Percentiles rank a stretch among this genome's conserved stretches.
Evolutionary conservation across 257 asterid genomes (phyloP).

Genomic region (Verbena officinalis): DNA sequence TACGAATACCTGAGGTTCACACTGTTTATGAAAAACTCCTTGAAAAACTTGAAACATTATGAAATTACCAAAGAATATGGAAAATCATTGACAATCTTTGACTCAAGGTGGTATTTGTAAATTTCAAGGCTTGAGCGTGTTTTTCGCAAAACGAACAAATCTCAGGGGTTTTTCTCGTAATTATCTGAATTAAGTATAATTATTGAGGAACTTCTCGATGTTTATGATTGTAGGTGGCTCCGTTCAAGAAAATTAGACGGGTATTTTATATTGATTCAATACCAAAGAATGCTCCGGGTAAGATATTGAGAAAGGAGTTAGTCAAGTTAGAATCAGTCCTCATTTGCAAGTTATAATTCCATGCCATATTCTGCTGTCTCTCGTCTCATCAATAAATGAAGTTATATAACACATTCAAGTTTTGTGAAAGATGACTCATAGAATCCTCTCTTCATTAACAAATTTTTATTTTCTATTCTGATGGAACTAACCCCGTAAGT

Average conservation of each 20-base stretch:
- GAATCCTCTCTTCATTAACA: background rate
- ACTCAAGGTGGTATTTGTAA: too few relatives aligned
- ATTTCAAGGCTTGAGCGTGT: too few relatives aligned
- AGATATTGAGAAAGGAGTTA: constrained; percentile 54
- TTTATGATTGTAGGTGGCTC: constrained; percentile 51
- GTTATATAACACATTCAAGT: background rate
- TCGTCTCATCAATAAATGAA: background rate
- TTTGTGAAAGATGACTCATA: background rate
- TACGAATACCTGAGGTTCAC: too few relatives aligned
- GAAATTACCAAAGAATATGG: too few relatives aligned
- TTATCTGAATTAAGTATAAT: background rate
- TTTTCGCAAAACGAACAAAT: too few relatives aligned
- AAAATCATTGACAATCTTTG: too few relatives aligned
- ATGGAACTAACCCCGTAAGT: background rate
- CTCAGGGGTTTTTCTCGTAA: too few relatives aligned
- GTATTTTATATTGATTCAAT: constrained; percentile 44
- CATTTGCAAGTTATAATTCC: constrained; percentile 45
- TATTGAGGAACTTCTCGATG: constrained; percentile 9
- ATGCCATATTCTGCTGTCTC: background rate
- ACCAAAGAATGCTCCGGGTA: constrained; percentile 62
- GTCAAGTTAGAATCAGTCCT: constrained; percentile 41
- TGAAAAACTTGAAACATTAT: too few relatives aligned
- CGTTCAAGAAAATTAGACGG: constrained; percentile 56
- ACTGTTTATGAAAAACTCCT: too few relatives aligned
- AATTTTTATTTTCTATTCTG: constrained; percentile 8